Evolutionary conservation across 2,329 filamentous ascomycete species (phyloP).

Genomic region (Ascocoryne sarcoides): DNA sequence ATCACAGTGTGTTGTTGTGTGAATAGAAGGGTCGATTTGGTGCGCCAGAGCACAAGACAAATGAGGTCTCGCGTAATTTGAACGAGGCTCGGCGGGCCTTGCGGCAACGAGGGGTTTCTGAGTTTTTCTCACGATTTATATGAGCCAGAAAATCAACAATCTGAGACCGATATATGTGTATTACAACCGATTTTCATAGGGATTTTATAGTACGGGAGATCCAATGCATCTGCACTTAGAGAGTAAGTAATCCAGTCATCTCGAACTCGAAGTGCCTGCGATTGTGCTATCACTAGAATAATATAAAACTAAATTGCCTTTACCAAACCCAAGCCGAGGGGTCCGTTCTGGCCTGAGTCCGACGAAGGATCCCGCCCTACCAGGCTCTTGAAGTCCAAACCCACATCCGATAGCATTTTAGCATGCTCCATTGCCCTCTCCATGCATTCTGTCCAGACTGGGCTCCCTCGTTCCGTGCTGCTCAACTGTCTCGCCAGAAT

Average conservation of each 20-base stretch:
- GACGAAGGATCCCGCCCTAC: constrained; percentile 50
- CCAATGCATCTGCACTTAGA: too few species aligned
- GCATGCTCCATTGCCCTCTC: constrained; percentile 74
- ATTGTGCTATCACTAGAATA: too few species aligned
- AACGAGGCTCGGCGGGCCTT: neutral
- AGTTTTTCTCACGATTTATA: too few species aligned
- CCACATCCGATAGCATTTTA: constrained; percentile 70
- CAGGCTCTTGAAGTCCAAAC: constrained; percentile 79
- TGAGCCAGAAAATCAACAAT: too few species aligned
- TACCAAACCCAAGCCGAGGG: constrained; percentile 36
- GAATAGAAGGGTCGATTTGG: constrained; percentile 1
- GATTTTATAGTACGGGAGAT: too few species aligned
- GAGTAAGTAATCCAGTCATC: too few species aligned
- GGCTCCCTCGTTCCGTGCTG: constrained; percentile 68
- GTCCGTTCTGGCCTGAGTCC: constrained; percentile 12
- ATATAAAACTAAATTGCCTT: too few species aligned
- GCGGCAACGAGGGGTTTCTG: too few species aligned
- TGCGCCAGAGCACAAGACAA: neutral
- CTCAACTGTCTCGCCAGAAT: constrained; percentile 78
- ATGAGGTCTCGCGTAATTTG: neutral
- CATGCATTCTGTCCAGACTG: constrained; percentile 76
- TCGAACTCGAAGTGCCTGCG: too few species aligned
- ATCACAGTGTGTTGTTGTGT: constrained; percentile 18
- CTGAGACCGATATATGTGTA: too few species aligned
- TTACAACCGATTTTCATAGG: too few species aligned